These are phyloP conservation scores for Emericellopsis terricola DNA, from an alignment of 495 filamentous ascomycete genomes.

Conservation along the genomic window DNA sequence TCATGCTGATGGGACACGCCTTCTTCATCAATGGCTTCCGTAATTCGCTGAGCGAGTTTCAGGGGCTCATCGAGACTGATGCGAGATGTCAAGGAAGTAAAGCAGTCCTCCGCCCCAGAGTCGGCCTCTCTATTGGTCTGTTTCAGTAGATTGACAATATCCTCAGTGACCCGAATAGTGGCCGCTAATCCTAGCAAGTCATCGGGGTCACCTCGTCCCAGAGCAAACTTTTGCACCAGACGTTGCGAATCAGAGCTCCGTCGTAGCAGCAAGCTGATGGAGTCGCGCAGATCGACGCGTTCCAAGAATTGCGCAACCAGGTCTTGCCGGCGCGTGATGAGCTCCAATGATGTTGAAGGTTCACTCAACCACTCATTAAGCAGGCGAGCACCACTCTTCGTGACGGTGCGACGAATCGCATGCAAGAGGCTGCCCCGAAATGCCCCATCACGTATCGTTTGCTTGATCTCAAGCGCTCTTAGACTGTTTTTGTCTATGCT, in stretches of 20 bases:
- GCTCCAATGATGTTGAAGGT: constrained; percentile 64
- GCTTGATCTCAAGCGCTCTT: constrained; percentile 72
- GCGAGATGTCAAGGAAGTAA: constrained; percentile 37
- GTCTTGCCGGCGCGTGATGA: constrained; percentile 68
- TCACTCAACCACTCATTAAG: constrained; percentile 69
- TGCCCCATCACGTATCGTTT: constrained; percentile 56
- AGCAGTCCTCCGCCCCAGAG: constrained; percentile 10
- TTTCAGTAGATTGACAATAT: constrained; percentile 32
- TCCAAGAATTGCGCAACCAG: constrained; percentile 58
- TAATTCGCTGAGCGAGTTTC: constrained; percentile 50
- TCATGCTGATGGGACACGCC: constrained; percentile 63
- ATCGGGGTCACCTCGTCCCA: constrained; percentile 86
- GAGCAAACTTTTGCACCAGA: constrained; percentile 78
- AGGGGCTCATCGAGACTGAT: constrained; percentile 51
- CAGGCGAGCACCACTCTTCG: constrained; percentile 73
- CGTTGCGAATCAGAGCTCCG: constrained; percentile 74
- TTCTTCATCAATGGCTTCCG: constrained; percentile 80
- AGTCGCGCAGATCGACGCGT: constrained; percentile 43
- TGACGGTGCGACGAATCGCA: constrained; percentile 72
- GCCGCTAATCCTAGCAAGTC: constrained; percentile 68
- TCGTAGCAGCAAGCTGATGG: constrained; percentile 46
- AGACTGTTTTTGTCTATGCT: constrained; percentile 80
- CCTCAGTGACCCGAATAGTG: constrained; percentile 62
- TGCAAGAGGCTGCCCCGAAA: constrained; percentile 76
- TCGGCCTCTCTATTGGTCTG: constrained; percentile 5